A percentile compares a stretch with the other conserved stretches of the same genome.
phyloP scores from a whole-genome alignment of 2,329 filamentous ascomycete genomes.

The Arthrobotrys megalospora region DNA sequence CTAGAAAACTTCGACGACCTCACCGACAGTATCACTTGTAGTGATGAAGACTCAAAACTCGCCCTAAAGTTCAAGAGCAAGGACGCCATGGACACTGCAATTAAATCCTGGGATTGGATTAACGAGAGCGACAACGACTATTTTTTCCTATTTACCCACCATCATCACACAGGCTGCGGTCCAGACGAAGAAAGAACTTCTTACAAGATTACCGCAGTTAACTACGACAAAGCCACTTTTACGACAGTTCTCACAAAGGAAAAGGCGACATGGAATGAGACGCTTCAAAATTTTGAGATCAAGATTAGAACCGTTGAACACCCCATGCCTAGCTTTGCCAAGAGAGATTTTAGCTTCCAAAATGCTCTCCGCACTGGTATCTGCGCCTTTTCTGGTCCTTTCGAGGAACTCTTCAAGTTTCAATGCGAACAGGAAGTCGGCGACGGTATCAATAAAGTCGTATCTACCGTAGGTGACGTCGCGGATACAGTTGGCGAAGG shows the following conservation, averaged over 20 bases:
- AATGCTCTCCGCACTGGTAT: background rate
- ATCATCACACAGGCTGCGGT: conserved; percentile 33
- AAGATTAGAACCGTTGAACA: conserved; percentile 15
- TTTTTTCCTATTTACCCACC: conserved; percentile 43
- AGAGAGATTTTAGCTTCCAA: background rate
- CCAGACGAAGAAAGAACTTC: conserved; percentile 28
- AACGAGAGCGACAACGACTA: conserved; percentile 15
- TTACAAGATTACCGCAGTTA: conserved; percentile 19
- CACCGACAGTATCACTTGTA: conserved; percentile 27
- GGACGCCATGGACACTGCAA: conserved; percentile 23
- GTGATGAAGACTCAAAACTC: conserved; percentile 24
- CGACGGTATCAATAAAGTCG: background rate
- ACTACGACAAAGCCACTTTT: conserved; percentile 14
- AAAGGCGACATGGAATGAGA: conserved; percentile 19
- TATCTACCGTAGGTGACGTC: background rate
- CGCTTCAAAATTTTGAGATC: conserved; percentile 14
- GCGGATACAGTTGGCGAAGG: background rate
- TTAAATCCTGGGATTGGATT: conserved; percentile 43
- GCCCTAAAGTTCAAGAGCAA: conserved; percentile 35
- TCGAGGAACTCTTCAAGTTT: background rate
- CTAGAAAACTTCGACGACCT: conserved; percentile 39
- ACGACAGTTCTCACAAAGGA: conserved; percentile 13
- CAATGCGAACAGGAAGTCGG: conserved; percentile 10
- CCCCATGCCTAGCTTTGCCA: background rate
- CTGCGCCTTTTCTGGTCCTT: conserved; percentile 10